phyloP scores from a whole-genome alignment of 495 filamentous ascomycete species.

The Penicillium turbatum region DNA sequence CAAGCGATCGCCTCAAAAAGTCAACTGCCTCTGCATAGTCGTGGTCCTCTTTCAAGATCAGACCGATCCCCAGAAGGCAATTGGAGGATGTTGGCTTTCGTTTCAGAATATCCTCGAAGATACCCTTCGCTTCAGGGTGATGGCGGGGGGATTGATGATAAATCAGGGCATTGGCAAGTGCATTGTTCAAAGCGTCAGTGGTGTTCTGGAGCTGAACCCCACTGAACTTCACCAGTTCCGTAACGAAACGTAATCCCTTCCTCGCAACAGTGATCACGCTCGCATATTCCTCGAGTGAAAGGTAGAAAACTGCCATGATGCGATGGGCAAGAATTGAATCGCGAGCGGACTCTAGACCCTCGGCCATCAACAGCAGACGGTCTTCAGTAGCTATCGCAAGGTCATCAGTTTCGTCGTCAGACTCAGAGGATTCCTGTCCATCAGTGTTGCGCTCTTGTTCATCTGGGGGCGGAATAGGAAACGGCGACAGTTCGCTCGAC shows the following conservation, averaged over 20 bases:
- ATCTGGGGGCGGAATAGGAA: conserved; percentile 42
- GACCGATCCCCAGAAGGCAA: conserved; percentile 82
- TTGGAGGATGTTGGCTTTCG: conserved; percentile 67
- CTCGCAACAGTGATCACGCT: conserved; percentile 73
- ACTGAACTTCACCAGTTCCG: conserved; percentile 56
- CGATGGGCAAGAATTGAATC: conserved; percentile 79
- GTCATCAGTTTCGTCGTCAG: conserved; percentile 9
- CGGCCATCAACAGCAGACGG: conserved; percentile 72
- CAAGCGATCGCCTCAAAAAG: conserved; percentile 70
- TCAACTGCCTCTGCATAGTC: conserved; percentile 73
- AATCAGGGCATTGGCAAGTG: conserved; percentile 76
- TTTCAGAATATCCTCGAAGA: conserved; percentile 76
- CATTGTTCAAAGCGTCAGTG: conserved; percentile 66
- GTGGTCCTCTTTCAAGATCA: conserved; percentile 89
- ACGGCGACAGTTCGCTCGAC: conserved; percentile 79
- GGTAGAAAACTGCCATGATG: conserved; percentile 79
- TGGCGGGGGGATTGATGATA: conserved; percentile 85
- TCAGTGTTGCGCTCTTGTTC: conserved; percentile 31
- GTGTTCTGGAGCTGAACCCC: conserved; percentile 64
- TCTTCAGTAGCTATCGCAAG: conserved; percentile 62
- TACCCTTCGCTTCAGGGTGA: conserved; percentile 75
- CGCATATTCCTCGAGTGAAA: conserved; percentile 81
- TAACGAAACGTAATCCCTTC: conserved; percentile 59
- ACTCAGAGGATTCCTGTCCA: conserved; percentile 15
- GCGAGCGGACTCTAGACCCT: conserved; percentile 66